phyloP scores from a whole-genome alignment of 2,329 filamentous ascomycete genomes.

The Penicillium sp. region DNA sequence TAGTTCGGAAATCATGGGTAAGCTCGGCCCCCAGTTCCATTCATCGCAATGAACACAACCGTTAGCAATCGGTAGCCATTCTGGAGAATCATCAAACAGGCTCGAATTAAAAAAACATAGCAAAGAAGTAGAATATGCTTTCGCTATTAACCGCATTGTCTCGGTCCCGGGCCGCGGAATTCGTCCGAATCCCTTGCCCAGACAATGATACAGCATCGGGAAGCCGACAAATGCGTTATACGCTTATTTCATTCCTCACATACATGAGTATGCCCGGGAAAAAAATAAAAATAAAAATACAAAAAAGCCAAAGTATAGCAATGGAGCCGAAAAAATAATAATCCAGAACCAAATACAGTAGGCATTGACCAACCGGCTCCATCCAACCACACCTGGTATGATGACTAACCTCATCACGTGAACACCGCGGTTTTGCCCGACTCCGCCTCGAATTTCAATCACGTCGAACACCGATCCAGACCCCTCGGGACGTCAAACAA shows the following conservation, averaged over 20 bases:
- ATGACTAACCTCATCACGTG: slow-evolving; percentile 14
- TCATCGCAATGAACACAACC: too few relatives aligned
- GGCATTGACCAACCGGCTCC: not conserved
- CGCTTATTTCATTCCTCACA: not conserved
- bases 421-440: slow-evolving; percentile 7
- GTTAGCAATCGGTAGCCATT: too few relatives aligned
- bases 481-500: slow-evolving; percentile 17
- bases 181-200: not conserved
- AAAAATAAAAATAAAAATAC: not conserved
- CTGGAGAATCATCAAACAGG: too few relatives aligned
- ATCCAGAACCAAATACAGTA: not conserved
- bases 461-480: slow-evolving; percentile 14
- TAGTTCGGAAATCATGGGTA: too few relatives aligned
- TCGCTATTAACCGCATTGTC: not conserved
- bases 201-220: not conserved
- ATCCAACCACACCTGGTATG: not conserved
- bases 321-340: too few relatives aligned
- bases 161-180: not conserved
- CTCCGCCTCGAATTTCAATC: slow-evolving; percentile 15
- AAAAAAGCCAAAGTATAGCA: too few relatives aligned
- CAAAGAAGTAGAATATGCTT: not conserved
- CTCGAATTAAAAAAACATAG: not conserved
- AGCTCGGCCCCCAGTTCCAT: too few relatives aligned
- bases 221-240: not conserved
- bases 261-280: not conserved